Conservation (phyloP, 768 basidiomycete genomes). For the Pisolithus tinctorius region DNA sequence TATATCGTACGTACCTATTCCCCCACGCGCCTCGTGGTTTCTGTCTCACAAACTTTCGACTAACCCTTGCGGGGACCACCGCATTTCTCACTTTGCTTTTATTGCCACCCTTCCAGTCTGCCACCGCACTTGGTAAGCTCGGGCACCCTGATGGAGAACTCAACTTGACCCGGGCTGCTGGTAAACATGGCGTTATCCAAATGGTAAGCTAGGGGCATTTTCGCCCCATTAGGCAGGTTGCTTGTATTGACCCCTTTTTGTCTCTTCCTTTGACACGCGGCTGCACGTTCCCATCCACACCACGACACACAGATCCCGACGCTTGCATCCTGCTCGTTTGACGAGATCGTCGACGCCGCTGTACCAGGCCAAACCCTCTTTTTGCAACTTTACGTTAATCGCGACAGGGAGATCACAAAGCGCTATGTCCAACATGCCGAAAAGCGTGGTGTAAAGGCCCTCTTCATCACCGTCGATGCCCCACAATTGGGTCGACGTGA, state of each 20-base stretch:
- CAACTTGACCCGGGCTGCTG: conserved; percentile 78
- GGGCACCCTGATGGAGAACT: conserved; percentile 91
- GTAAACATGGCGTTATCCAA: conserved; percentile 61
- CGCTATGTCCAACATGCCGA: conserved; percentile 83
- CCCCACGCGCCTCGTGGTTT: not conserved
- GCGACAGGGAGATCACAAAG: conserved; percentile 74
- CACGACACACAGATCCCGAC: conserved; percentile 66
- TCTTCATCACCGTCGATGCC: conserved; percentile 94
- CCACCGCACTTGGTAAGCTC: conserved; percentile 80
- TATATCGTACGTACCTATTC: conserved; percentile 49
- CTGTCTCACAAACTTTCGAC: not conserved
- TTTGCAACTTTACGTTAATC: conserved; percentile 84
- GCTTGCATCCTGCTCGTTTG: conserved; percentile 85
- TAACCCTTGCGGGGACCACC: not conserved
- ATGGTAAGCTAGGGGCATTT: conserved; percentile 37
- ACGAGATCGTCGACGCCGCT: conserved; percentile 84
- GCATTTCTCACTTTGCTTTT: not conserved
- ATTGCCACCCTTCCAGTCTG: conserved; percentile 34
- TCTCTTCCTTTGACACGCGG: not conserved
- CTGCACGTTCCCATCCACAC: not conserved
- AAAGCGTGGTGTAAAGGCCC: conserved; percentile 74
- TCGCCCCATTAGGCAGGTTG: not conserved
- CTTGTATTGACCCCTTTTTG: not conserved
- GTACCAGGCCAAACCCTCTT: conserved; percentile 71
- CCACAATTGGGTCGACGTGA: conserved; percentile 87